These are phyloP conservation scores for Otatea glauca DNA, from an alignment of 176 grass and related monocot species.

Conservation along the genomic window DNA sequence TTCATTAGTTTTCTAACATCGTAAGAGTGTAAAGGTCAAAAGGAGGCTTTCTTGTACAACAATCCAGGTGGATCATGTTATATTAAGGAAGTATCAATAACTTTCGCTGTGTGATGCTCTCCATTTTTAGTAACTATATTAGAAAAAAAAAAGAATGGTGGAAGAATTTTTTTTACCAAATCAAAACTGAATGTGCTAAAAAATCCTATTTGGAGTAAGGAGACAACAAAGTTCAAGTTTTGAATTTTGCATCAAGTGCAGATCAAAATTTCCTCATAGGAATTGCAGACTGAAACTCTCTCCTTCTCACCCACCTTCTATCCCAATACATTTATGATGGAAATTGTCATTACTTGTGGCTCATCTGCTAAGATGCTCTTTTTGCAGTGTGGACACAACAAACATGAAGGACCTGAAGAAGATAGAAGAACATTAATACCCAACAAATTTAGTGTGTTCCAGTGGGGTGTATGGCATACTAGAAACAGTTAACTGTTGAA, in stretches of 20 bases:
- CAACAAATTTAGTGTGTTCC: slow-evolving; percentile 18
- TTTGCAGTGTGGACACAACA: slow-evolving; percentile 84
- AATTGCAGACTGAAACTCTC: background rate
- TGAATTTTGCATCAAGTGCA: background rate
- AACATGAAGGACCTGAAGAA: slow-evolving; percentile 99
- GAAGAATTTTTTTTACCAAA: background rate
- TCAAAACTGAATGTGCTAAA: background rate
- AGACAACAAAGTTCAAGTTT: background rate
- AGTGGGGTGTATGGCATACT: slow-evolving; percentile 29
- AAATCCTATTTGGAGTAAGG: background rate
- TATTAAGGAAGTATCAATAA: background rate
- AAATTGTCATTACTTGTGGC: slow-evolving; percentile 16
- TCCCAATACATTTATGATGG: background rate
- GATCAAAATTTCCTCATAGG: background rate
- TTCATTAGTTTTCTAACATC: background rate
- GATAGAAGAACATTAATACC: slow-evolving; percentile 78
- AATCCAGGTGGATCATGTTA: background rate
- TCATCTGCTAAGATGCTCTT: background rate
- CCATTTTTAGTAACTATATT: slow-evolving; percentile 1
- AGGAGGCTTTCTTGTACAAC: background rate
- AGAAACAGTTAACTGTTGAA: slow-evolving; percentile 40
- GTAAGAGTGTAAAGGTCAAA: background rate
- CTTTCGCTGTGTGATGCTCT: background rate
- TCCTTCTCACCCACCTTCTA: background rate
- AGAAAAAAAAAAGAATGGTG: background rate